phyloP scores from a whole-genome alignment of 805 yeast species.

The Wickerhamomyces alni region DNA sequence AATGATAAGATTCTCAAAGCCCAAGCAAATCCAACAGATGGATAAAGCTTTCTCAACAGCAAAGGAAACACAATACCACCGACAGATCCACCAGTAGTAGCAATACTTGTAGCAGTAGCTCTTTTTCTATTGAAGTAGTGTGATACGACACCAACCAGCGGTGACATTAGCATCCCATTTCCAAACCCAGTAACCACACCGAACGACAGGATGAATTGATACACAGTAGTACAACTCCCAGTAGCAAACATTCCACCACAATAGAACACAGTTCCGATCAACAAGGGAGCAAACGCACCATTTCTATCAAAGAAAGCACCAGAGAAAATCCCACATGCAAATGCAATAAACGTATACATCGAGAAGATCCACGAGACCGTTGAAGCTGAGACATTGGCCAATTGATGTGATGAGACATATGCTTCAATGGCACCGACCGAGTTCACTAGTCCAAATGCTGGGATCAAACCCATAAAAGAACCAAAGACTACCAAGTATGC shows the following conservation, averaged over 20 bases:
- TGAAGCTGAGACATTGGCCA: conserved; percentile 41
- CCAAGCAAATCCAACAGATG: conserved; percentile 51
- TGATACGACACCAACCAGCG: conserved; percentile 53
- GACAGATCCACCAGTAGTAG: conserved; percentile 49
- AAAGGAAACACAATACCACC: conserved; percentile 55
- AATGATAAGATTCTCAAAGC: conserved; percentile 51
- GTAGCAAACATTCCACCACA: conserved; percentile 51
- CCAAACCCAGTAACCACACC: conserved; percentile 54
- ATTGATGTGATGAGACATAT: conserved; percentile 49
- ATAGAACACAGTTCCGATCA: conserved; percentile 38
- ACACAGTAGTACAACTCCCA: conserved; percentile 46
- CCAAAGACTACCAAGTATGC: conserved; percentile 60
- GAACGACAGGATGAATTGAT: conserved; percentile 58
- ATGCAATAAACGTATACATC: conserved; percentile 46
- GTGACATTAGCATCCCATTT: conserved; percentile 53
- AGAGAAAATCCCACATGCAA: conserved; percentile 45
- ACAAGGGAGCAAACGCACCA: conserved; percentile 44
- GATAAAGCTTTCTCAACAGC: conserved; percentile 43
- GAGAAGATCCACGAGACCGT: conserved; percentile 66
- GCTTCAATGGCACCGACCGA: conserved; percentile 64
- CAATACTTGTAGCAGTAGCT: conserved; percentile 48
- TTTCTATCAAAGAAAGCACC: conserved; percentile 60
- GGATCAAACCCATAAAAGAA: conserved; percentile 50
- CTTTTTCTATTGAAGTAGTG: conserved; percentile 61
- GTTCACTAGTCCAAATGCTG: conserved; percentile 55